Evolutionary conservation across 1,284 basidiomycete genomes (phyloP), one percentile per base, ranked within the genome.

Genomic region (Ustilago lituana): DNA sequence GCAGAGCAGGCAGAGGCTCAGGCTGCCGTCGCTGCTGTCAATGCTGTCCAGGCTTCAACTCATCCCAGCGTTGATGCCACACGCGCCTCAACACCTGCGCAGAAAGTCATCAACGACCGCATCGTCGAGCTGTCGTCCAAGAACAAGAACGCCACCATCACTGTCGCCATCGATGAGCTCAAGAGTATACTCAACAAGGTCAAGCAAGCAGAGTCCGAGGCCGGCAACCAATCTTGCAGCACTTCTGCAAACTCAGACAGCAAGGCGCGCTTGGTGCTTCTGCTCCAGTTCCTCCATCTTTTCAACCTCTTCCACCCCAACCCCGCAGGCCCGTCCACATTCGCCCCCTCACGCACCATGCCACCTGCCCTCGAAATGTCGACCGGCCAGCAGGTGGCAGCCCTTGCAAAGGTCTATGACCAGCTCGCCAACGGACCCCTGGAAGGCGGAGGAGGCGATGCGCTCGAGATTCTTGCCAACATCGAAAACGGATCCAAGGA

Each of bases 211-310:
- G 62, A 56, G 41, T 43, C 44, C 22, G n/a, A 29, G 3, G 41
- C 43, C 8, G 29, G 24, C 14, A 31, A 41, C 9, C 51, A 37
- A 15, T 27, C 50, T 12, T 20, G 26, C 24, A 60, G 44, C 48
- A 19, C 35, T 6, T 29, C 49, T 4, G 19, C 35, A 31, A 47
- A 48, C 17, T 35, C 45, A 23, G 40, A 55, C 14, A 49, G 45
- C 39, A 69, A 70, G 23, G 32, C 51, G 4, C 52, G 48, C 6
- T 40, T 73, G 22, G 52, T 65, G 23, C 50, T 73, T 14, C 26
- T 73, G 44, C 63, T 73, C 20, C 71, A 73, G 20, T 73, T 73
- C 62, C 47, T 73, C 14, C 71, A 73, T 47, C 66, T 73, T 43
- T 70, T 67, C 47, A 59, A 62, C 48, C 56, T 73, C 22, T 69